Evolutionary conservation across 805 yeast species (phyloP).

Genomic region (Candida pini): DNA sequence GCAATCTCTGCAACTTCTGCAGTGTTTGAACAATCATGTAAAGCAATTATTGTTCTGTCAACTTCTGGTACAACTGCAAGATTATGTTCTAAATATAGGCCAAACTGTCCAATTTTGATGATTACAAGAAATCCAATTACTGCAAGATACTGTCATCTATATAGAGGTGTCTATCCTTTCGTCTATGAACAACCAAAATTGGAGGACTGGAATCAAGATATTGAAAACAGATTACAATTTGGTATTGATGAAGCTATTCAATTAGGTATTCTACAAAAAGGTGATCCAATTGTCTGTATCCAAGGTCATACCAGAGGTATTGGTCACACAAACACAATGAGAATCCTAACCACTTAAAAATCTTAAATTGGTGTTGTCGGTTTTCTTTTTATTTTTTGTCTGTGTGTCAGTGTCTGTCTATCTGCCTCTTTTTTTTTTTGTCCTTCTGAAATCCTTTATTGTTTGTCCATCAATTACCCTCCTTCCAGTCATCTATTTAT

Average conservation of each 20-base stretch:
- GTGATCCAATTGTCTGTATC: constrained; percentile 87
- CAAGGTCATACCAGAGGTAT: constrained; percentile 99
- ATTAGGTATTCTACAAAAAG: constrained; percentile 78
- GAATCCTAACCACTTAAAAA: constrained; percentile 70
- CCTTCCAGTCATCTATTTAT: too few species aligned
- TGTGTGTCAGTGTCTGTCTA: too few species aligned
- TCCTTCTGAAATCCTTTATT: too few species aligned
- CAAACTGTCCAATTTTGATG: constrained; percentile 95
- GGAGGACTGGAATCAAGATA: constrained; percentile 93
- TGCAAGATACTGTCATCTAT: constrained; percentile 93
- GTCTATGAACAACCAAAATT: constrained; percentile 61
- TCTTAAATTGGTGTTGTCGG: background rate
- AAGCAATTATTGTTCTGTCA: constrained; percentile 93
- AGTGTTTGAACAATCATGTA: constrained; percentile 91
- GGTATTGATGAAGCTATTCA: constrained; percentile 87
- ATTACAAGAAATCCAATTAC: constrained; percentile 92
- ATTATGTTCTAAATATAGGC: constrained; percentile 95
- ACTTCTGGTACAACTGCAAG: constrained; percentile 95
- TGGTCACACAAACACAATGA: constrained; percentile 98
- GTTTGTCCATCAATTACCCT: too few species aligned
- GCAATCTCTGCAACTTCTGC: constrained; percentile 97
- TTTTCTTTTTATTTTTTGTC: background rate
- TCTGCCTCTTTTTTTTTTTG: too few species aligned
- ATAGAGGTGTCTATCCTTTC: constrained; percentile 98
- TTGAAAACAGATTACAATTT: constrained; percentile 88